A percentile compares a stretch with the other conserved stretches of the same genome.
Evolutionary conservation across 2,329 filamentous ascomycete genomes (phyloP).

Genomic region (Dissoconium aciculare): DNA sequence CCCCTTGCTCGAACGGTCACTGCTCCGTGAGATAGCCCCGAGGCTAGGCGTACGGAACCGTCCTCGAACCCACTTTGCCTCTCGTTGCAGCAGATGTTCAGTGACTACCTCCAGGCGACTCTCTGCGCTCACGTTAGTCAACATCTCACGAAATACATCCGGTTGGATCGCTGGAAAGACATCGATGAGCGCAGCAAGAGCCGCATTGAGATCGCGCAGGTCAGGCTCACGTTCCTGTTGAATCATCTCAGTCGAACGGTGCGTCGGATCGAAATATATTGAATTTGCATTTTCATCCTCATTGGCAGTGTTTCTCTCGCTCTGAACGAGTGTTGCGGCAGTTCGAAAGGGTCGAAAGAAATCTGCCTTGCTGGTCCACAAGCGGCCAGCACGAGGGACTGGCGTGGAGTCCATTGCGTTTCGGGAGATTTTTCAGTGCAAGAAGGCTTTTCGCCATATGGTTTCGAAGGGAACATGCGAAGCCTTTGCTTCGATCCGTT

Average conservation of each 20-base stretch:
- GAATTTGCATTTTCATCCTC: conserved; percentile 2
- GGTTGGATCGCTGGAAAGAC: conserved; percentile 70
- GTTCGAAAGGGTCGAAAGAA: conserved; percentile 21
- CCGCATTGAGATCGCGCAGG: conserved; percentile 53
- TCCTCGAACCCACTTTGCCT: conserved; percentile 54
- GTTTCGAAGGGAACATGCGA: no score
- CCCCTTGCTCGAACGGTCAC: neutral
- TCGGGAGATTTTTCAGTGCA: neutral
- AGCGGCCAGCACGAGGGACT: conserved; percentile 13
- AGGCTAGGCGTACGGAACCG: conserved; percentile 30
- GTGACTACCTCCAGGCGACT: conserved; percentile 64
- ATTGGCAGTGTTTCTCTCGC: conserved; percentile 3
- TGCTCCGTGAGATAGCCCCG: conserved; percentile 1
- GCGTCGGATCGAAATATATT: neutral
- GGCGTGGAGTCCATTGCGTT: conserved; percentile 18
- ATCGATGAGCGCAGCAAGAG: conserved; percentile 51
- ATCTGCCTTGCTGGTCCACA: conserved; percentile 23
- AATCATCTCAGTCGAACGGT: conserved; percentile 4
- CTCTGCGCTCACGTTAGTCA: conserved; percentile 58
- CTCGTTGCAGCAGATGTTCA: conserved; percentile 59
- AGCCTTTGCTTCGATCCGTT: no score
- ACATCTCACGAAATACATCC: conserved; percentile 71
- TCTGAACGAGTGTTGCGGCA: conserved; percentile 11
- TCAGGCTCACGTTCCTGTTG: conserved; percentile 49
- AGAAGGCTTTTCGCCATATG: no score